phyloP scores from a whole-genome alignment of 2,329 filamentous ascomycete species.

The Proliferodiscus dingleyae region DNA sequence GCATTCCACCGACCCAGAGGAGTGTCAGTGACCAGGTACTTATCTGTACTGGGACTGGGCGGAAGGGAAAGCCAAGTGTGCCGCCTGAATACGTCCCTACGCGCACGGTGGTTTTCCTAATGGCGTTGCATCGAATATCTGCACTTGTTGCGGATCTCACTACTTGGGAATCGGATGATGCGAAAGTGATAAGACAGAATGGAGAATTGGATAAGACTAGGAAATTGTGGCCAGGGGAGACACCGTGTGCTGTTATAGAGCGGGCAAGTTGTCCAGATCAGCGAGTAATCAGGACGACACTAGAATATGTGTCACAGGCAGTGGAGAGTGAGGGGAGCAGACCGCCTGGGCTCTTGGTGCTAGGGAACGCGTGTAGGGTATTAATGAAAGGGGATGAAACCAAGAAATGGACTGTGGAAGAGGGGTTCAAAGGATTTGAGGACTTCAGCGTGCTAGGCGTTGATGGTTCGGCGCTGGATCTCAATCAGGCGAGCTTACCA shows the following conservation, averaged over 20 bases:
- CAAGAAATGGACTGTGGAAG: slow-evolving; percentile 77
- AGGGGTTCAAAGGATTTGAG: slow-evolving; percentile 75
- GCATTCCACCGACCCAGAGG: slow-evolving; percentile 82
- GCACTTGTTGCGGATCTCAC: slow-evolving; percentile 71
- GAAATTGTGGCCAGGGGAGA: slow-evolving; percentile 64
- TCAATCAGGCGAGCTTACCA: slow-evolving; percentile 4
- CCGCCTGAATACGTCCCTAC: slow-evolving; percentile 73
- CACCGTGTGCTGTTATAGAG: slow-evolving; percentile 89
- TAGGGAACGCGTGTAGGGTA: slow-evolving; percentile 79
- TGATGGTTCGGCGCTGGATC: slow-evolving; percentile 16
- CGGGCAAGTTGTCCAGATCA: slow-evolving; percentile 92
- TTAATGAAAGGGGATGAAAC: slow-evolving; percentile 54
- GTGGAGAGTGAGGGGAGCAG: slow-evolving; percentile 85
- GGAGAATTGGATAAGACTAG: slow-evolving; percentile 32
- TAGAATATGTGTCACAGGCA: slow-evolving; percentile 72
- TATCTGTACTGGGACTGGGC: slow-evolving; percentile 92
- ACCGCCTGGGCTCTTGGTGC: slow-evolving; percentile 82
- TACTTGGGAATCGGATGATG: slow-evolving; percentile 32
- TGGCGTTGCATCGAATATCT: slow-evolving; percentile 83
- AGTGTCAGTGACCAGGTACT: slow-evolving; percentile 88
- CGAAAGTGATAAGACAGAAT: slow-evolving; percentile 31
- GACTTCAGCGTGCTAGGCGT: slow-evolving; percentile 18
- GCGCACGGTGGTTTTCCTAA: slow-evolving; percentile 87
- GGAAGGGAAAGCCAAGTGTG: slow-evolving; percentile 78
- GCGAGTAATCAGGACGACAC: slow-evolving; percentile 81